Base-by-base conservation (phyloP, 305 asterid species). In the Fraxinus velutina region DNA sequence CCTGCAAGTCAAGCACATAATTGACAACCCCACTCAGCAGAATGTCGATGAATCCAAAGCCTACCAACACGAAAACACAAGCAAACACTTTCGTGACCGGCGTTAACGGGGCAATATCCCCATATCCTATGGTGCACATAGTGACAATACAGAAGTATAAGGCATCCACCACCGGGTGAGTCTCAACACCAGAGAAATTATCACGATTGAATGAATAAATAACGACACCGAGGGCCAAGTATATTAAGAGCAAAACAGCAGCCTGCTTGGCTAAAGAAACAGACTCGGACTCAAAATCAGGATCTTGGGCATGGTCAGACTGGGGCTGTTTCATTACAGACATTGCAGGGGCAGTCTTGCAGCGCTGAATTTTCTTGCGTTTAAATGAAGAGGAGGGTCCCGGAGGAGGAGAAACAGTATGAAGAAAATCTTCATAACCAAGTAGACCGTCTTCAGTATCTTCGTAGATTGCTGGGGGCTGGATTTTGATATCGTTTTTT, bases 111-210 rank as follows among this genome's bases (percentile, higher is more conserved):
- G 92, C 88, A 72, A 91, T 91, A 83, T 91, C 92, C 0, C 94
- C 94, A 15, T 91, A 91, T 1, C 94, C 94, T 13, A 89, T 91
- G 4, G 94, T 91, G 80, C 94, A 91, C 92, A 91, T 91, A 29
- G 94, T 91, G 70, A 91, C 94, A 33, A 91, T 89, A 12, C 91
- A 87, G 83, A 91, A 91, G 79, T 91, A 91, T 9, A 91, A 84
- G 0, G 94, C 92, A 57, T 91, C 94, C 27, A 91, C 92, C 9
- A 88, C 82, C 0, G 90, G 90, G n/a, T 88, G 90, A 0, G 94
- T 88, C 73, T 89, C 89, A 1, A 64, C 30, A 81, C 94, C 92
- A 73, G 92, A 89, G 85, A 91, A 91, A 70, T 89, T 87, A 64
- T 89, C 91, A 5, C 86, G 85, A 71, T 88, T 88, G 36, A 89